Conservation (phyloP, 495 filamentous ascomycete species). For the Ascodesmis nigricans region DNA sequence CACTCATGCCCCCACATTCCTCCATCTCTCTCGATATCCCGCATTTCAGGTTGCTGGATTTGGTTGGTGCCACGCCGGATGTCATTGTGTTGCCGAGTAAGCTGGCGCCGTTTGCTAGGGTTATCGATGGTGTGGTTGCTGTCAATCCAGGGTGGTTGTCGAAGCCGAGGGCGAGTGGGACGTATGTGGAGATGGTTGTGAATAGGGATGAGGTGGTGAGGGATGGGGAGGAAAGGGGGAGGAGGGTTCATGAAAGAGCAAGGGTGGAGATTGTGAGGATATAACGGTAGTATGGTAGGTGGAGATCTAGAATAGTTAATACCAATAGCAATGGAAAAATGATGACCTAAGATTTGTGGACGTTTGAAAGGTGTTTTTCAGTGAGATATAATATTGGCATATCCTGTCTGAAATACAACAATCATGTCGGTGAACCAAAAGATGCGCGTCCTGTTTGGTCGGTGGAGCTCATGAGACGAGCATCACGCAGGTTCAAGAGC, state of each 20-base stretch:
- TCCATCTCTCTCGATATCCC: constrained; percentile 45
- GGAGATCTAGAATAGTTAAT: too few species aligned
- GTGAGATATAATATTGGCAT: too few species aligned
- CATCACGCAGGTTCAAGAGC: too few species aligned
- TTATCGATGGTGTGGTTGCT: constrained; percentile 30
- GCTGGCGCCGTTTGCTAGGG: constrained; percentile 46
- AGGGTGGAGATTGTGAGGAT: constrained; percentile 19
- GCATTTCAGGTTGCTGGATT: constrained; percentile 76
- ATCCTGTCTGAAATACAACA: too few species aligned
- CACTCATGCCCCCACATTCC: constrained; percentile 65
- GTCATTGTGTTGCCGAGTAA: constrained; percentile 65
- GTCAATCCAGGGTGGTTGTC: constrained; percentile 13
- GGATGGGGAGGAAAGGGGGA: constrained; percentile 1
- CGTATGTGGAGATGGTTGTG: constrained; percentile 9
- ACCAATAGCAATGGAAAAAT: too few species aligned
- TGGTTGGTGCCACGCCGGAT: constrained; percentile 66
- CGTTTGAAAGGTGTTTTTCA: too few species aligned
- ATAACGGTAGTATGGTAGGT: too few species aligned
- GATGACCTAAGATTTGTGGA: too few species aligned
- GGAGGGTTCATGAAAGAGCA: constrained; percentile 18
- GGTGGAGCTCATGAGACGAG: too few species aligned
- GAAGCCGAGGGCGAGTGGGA: constrained; percentile 9
- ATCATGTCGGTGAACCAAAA: too few species aligned
- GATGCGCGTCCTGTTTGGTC: too few species aligned
- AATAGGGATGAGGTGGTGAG: background rate